These are phyloP conservation scores for Artemisia tridentata DNA, from an alignment of 129 eudicot genomes.

Conservation along the genomic window DNA sequence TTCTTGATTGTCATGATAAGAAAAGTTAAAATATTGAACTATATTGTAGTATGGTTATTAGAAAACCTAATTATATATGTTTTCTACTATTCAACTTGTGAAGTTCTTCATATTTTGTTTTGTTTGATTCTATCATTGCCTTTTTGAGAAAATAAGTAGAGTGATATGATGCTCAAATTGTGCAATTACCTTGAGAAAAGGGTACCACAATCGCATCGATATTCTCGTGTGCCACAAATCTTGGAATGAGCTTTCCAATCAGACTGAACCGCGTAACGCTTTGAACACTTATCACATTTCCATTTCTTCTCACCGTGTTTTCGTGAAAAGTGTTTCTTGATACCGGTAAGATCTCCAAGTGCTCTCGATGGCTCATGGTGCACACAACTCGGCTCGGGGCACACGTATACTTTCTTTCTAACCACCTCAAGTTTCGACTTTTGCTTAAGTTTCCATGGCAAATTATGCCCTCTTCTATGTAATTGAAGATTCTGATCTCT, in stretches of 20 bases:
- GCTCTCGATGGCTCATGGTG: slow-evolving; percentile 90
- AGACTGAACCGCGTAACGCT: slow-evolving; percentile 83
- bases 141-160: not conserved
- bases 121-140: slow-evolving; percentile 7
- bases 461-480: slow-evolving; percentile 66
- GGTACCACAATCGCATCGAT: slow-evolving; percentile 88
- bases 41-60: slow-evolving; percentile 9
- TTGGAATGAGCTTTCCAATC: slow-evolving; percentile 96
- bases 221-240: slow-evolving; percentile 85
- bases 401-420: slow-evolving; percentile 57
- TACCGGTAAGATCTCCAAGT: slow-evolving; percentile 78
- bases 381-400: slow-evolving; percentile 72
- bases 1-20: slow-evolving; percentile 19
- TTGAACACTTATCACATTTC: slow-evolving; percentile 83
- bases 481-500: slow-evolving; percentile 68
- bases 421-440: slow-evolving; percentile 48
- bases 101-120: slow-evolving; percentile 16
- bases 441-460: slow-evolving; percentile 76
- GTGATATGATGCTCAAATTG: slow-evolving; percentile 10
- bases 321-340: slow-evolving; percentile 70
- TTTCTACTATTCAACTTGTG: slow-evolving; percentile 38
- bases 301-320: slow-evolving; percentile 90
- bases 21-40: slow-evolving; percentile 8
- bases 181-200: slow-evolving; percentile 71
- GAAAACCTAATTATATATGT: slow-evolving; percentile 19